phyloP scores from a whole-genome alignment of 2,329 filamentous ascomycete genomes.

The Xylariaceae sp. region DNA sequence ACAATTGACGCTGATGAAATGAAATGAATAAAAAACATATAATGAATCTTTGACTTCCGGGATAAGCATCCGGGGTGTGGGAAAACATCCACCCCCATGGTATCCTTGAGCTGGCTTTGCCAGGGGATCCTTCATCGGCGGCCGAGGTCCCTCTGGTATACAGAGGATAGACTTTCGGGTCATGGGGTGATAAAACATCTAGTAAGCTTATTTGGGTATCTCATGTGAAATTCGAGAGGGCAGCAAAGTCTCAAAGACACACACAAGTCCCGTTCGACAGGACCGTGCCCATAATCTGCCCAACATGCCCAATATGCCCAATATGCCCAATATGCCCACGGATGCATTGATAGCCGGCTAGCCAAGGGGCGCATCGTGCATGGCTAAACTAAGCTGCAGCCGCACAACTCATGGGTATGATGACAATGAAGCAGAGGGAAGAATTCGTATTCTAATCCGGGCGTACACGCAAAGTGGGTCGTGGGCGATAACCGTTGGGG shows the following conservation, averaged over 20 bases:
- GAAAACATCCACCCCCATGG: constrained; percentile 24
- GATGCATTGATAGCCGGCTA: background rate
- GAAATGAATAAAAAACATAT: constrained; percentile 12
- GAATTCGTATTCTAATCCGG: constrained; percentile 26
- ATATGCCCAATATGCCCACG: constrained; percentile 4
- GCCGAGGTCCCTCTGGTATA: constrained; percentile 40
- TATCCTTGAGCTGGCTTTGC: constrained; percentile 29
- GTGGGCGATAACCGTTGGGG: constrained; percentile 32
- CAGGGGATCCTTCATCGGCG: constrained; percentile 39
- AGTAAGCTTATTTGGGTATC: constrained; percentile 22
- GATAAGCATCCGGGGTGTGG: constrained; percentile 17
- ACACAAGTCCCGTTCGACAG: no score
- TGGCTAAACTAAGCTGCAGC: background rate
- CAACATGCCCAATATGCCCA: no score
- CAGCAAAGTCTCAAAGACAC: constrained; percentile 1
- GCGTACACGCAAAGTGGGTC: constrained; percentile 27
- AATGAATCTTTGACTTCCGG: background rate
- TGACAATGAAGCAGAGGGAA: constrained; percentile 19
- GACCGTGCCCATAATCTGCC: no score
- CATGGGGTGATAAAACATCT: constrained; percentile 27
- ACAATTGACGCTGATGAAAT: no score
- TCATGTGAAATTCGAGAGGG: constrained; percentile 28
- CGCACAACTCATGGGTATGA: constrained; percentile 7
- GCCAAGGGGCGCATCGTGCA: constrained; percentile 2
- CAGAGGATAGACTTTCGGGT: constrained; percentile 37